These are phyloP conservation scores for Vaccinium myrtillus DNA, from an alignment of 148 eudicot genomes.

Conservation along the genomic window DNA sequence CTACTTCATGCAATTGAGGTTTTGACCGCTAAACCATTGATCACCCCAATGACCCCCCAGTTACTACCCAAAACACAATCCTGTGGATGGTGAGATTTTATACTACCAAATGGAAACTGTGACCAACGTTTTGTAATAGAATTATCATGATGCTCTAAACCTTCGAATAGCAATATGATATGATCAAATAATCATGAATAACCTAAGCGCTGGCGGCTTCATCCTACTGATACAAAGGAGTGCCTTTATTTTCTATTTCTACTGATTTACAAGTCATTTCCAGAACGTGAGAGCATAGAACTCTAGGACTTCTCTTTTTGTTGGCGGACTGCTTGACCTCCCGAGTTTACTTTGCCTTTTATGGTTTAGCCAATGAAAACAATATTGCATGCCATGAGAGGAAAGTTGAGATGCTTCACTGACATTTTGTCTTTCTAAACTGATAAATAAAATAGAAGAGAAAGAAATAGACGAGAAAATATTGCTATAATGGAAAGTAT, in stretches of 20 bases:
- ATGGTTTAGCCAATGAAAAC: neutral
- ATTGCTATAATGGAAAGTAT: neutral
- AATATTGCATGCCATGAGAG: neutral
- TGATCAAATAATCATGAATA: neutral
- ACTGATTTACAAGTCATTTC: neutral
- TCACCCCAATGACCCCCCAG: neutral
- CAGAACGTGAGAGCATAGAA: neutral
- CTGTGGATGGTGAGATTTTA: neutral
- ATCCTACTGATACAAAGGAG: neutral
- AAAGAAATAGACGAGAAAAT: neutral
- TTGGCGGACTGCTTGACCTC: neutral
- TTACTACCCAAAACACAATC: neutral
- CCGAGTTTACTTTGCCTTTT: neutral
- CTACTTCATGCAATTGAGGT: neutral
- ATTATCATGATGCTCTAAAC: neutral
- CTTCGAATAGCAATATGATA: neutral
- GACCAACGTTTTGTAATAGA: neutral
- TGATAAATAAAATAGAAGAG: neutral
- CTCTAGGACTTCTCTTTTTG: neutral
- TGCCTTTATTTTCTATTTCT: neutral
- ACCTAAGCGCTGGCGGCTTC: neutral
- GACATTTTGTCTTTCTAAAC: neutral
- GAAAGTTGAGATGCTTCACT: neutral
- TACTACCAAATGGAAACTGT: neutral
- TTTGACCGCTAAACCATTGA: neutral